phyloP scores from a whole-genome alignment of 331 rosid genomes.

The Quercus lobata region DNA sequence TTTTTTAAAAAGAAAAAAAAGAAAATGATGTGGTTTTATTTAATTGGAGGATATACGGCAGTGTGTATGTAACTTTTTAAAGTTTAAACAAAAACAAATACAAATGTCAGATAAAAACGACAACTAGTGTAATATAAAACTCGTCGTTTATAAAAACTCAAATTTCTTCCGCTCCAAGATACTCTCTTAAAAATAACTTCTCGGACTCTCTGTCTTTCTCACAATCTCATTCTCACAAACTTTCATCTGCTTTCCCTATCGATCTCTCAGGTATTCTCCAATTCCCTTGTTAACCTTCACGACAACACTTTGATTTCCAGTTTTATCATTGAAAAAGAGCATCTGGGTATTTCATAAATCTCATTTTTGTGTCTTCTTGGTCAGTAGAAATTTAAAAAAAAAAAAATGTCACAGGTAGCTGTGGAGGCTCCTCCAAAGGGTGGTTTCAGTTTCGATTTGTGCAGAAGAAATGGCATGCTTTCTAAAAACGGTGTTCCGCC shows the following conservation, averaged over 20 bases:
- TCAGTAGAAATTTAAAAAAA: not conserved
- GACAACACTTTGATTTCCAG: not conserved
- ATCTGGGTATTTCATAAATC: not conserved
- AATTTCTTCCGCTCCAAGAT: not conserved
- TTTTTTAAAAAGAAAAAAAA: too few relatives aligned
- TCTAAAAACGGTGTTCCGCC: not conserved
- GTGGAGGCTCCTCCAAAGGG: not conserved
- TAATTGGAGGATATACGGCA: too few relatives aligned
- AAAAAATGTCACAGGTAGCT: not conserved
- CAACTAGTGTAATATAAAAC: not conserved
- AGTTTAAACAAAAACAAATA: too few relatives aligned
- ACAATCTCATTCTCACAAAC: not conserved
- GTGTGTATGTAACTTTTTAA: too few relatives aligned
- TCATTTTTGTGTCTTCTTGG: not conserved
- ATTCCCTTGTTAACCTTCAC: not conserved
- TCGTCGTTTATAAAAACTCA: not conserved
- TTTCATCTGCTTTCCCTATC: not conserved
- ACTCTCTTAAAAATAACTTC: not conserved
- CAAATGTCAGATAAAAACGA: not conserved
- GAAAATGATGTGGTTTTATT: too few relatives aligned
- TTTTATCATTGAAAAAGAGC: not conserved
- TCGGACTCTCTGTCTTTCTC: not conserved
- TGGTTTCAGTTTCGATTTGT: conserved; percentile 3
- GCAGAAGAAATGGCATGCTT: conserved; percentile 2
- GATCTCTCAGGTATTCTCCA: not conserved